Evolutionary conservation across 495 filamentous ascomycete species (phyloP).

Genomic region (Penicillium canescens): DNA sequence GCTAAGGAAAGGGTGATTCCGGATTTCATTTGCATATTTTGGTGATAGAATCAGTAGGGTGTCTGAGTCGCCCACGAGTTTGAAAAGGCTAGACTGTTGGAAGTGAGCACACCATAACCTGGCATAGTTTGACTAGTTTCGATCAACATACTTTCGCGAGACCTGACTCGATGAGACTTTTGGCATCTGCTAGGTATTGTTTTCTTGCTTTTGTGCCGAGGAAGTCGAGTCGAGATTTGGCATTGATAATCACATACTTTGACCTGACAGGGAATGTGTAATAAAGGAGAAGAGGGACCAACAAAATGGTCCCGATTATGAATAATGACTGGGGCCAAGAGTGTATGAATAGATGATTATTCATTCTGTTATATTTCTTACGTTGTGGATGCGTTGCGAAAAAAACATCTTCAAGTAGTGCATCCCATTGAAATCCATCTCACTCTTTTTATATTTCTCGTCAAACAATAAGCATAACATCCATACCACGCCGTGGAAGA

Average conservation of each 20-base stretch:
- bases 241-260: not conserved
- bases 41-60: constrained; percentile 16
- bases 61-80: constrained; percentile 13
- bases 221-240: not conserved
- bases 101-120: not conserved
- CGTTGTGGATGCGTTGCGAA: too few species aligned
- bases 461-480: too few species aligned
- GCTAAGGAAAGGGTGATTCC: constrained; percentile 14
- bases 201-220: not conserved
- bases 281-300: not conserved
- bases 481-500: too few species aligned
- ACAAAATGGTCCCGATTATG: not conserved
- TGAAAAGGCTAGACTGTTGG: not conserved
- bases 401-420: too few species aligned
- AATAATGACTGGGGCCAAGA: too few species aligned
- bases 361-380: too few species aligned
- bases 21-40: constrained; percentile 19
- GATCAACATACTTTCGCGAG: not conserved
- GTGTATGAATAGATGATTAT: too few species aligned
- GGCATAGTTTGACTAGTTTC: not conserved
- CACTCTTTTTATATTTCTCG: too few species aligned
- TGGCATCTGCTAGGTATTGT: not conserved
- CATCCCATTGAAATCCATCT: too few species aligned
- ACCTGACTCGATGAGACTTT: not conserved
- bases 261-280: too few species aligned